Base-by-base conservation (phyloP, 2,329 filamentous ascomycete genomes). In the Leptographium procerum region DNA sequence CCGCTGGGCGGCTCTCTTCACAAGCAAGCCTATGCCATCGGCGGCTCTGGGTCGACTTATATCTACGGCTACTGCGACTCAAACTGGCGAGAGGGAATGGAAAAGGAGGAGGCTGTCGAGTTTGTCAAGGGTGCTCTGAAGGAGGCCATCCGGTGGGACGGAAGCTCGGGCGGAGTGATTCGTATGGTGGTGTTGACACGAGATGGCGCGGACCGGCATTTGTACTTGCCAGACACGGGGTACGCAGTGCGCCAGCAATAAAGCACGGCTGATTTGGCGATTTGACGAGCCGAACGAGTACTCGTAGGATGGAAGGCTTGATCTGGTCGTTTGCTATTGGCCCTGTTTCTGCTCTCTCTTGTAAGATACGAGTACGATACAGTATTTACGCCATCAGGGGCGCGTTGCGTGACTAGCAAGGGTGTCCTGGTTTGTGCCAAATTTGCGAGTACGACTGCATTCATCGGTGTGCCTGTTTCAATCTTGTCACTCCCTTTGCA, bases 111-210 rank as follows among this genome's bases (percentile, higher is more conserved):
- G 62, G 94, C 94, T 1, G 85, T 99, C 64, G 75, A 85, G 47
- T 99, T 99, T 68, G 94, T 99, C 71, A 96, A 96, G 77, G 87
- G 85, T 53, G 86, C 94, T 34, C 77, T 99, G 69, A 79, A 84
- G 68, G 92, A 99, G 79, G 94, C 94, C 19, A 97, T 99, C 81
- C 96, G 96, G 77, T 99, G 94, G 94, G 94, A 99, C 71, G 94
- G 94, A 64, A 96, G 91, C 78, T 97, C 94, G 3, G 94, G 94
- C 65, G 94, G 94, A 76, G 94, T 99, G 61, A 99, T 99, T 69
- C 85, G 94, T 66, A 90, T 99, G 89, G 92, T 97, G 62, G 94
- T 99, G 60, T 76, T 99, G 74, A 99, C 92, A 62, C 85, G 85
- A 67, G 84, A 88, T 69, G 94, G 94, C 40, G 91, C 92, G 8